phyloP scores from a whole-genome alignment of 2,329 filamentous ascomycete genomes.

The Phaeosphaeriaceae sp. region DNA sequence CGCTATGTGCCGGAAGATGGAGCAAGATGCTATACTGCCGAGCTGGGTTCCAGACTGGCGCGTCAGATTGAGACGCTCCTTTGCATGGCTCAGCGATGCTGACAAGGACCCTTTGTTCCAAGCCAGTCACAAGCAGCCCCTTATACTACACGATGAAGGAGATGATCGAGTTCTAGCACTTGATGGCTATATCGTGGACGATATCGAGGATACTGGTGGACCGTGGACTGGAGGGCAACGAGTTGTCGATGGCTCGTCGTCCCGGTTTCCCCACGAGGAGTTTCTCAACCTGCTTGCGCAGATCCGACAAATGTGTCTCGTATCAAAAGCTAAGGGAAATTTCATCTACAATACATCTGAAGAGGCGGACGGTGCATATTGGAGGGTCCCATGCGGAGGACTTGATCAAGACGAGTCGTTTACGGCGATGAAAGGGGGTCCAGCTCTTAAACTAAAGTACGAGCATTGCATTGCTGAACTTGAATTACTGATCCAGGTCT shows the following conservation, averaged over 20 bases:
- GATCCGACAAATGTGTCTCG: conserved; percentile 1
- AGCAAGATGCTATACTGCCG: neutral
- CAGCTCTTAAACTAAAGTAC: conserved; percentile 1
- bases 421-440: neutral
- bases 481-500: neutral
- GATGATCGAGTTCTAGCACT: neutral
- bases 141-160: neutral
- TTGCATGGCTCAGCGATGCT: neutral
- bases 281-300: neutral
- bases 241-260: neutral
- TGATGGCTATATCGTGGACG: conserved; percentile 1
- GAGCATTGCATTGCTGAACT: conserved; percentile 2
- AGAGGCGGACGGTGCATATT: neutral
- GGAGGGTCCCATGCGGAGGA: neutral
- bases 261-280: neutral
- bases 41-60: neutral
- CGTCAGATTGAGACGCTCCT: neutral
- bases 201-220: conserved; percentile 1
- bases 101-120: neutral
- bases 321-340: neutral
- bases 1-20: neutral
- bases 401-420: neutral
- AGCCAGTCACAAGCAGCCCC: neutral
- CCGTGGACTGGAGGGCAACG: neutral
- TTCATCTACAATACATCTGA: neutral